These are phyloP conservation scores for Cornus suecica DNA, from an alignment of 148 eudicot genomes.

Conservation along the genomic window DNA sequence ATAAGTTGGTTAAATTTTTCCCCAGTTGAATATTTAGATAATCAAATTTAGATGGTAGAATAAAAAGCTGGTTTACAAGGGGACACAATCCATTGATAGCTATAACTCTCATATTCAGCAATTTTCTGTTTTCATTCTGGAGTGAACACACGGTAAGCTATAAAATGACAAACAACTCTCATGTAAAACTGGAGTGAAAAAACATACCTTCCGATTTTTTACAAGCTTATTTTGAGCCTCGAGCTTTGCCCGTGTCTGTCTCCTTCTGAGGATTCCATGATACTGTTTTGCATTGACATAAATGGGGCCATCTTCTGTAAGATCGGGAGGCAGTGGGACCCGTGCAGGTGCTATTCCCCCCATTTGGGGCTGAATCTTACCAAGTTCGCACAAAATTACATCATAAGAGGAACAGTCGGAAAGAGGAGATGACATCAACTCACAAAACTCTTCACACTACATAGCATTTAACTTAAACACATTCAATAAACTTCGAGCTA, in stretches of 20 bases:
- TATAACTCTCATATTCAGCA: no score
- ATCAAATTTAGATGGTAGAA: not conserved
- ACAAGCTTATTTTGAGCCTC: constrained; percentile 79
- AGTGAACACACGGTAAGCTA: no score
- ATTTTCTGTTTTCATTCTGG: no score
- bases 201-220: constrained; percentile 41
- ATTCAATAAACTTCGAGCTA: no score
- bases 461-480: not conserved
- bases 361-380: constrained; percentile 59
- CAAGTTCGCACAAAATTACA: constrained; percentile 6
- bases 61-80: not conserved
- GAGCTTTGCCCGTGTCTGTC: constrained; percentile 85
- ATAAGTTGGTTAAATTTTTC: not conserved
- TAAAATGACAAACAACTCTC: not conserved
- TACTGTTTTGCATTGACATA: constrained; percentile 89
- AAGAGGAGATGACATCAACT: no score
- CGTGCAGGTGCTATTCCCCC: constrained; percentile 47
- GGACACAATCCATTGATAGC: no score
- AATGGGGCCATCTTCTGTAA: constrained; percentile 73
- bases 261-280: constrained; percentile 83
- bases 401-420: not conserved
- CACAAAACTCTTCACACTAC: no score
- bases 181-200: not conserved
- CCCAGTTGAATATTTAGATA: not conserved
- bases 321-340: constrained; percentile 66